phyloP scores from a whole-genome alignment of 306 rosid species.

The Comarum palustre region DNA sequence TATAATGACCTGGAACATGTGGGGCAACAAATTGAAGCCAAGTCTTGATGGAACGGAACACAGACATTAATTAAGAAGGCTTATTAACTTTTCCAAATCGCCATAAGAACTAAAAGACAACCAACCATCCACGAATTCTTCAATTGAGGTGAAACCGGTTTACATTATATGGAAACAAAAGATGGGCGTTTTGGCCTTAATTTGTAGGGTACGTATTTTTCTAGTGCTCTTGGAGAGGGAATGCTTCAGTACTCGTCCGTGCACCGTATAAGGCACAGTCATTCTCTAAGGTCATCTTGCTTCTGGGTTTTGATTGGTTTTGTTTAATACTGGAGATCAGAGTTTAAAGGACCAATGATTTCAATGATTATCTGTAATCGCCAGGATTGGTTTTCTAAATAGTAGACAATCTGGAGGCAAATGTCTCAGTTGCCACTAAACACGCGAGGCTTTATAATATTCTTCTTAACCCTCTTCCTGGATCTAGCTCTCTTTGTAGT shows the following conservation, averaged over 20 bases:
- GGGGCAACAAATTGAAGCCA: no score
- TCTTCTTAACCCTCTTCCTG: not conserved
- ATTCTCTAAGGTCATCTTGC: not conserved
- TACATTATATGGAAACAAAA: no score
- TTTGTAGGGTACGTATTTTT: not conserved
- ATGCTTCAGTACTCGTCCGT: constrained; percentile 5
- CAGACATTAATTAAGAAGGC: no score
- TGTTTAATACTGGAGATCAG: not conserved
- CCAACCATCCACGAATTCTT: no score
- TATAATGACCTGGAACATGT: no score
- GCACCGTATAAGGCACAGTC: constrained; percentile 15
- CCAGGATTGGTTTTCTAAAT: constrained; percentile 30
- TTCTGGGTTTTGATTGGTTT: not conserved
- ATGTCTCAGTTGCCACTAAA: constrained; percentile 25
- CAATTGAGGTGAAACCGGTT: no score
- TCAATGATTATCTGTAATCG: constrained; percentile 41
- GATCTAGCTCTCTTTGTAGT: not conserved
- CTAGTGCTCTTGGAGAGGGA: not conserved
- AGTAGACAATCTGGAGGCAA: constrained; percentile 34
- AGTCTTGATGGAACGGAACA: no score
- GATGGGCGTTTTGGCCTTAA: not conserved
- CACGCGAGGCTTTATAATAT: constrained; percentile 16
- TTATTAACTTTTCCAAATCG: no score
- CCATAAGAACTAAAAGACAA: no score
- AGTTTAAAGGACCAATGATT: constrained; percentile 31